phyloP scores from a whole-genome alignment of 1,139 yeast genomes.

The Magnusiomyces ingens region DNA sequence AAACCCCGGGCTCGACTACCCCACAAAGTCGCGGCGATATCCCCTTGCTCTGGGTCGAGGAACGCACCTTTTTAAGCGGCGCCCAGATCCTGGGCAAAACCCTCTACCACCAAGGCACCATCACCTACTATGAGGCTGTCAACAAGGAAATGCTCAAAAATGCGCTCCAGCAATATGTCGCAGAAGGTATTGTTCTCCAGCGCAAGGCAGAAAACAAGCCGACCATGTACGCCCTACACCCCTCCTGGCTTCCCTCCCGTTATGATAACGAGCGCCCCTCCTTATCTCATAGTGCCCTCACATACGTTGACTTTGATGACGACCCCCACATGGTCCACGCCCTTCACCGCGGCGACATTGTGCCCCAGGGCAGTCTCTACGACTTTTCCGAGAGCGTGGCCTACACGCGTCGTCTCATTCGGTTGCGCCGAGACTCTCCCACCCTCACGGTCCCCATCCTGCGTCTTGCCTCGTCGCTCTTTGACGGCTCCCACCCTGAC shows the following conservation, averaged over 20 bases:
- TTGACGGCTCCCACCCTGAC: background rate
- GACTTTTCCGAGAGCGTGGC: constrained; percentile 30
- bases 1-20: background rate
- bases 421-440: constrained; percentile 17
- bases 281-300: background rate
- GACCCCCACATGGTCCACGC: constrained; percentile 7
- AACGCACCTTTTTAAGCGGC: constrained; percentile 29
- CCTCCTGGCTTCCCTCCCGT: constrained; percentile 22
- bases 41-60: constrained; percentile 26
- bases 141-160: constrained; percentile 37
- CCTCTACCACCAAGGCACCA: constrained; percentile 37
- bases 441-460: constrained; percentile 8
- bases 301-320: constrained; percentile 3
- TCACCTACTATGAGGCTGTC: constrained; percentile 38
- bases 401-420: constrained; percentile 21
- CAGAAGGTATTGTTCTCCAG: constrained; percentile 31
- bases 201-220: constrained; percentile 18
- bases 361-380: constrained; percentile 26
- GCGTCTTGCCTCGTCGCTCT: constrained; percentile 1
- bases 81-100: constrained; percentile 39
- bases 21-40: constrained; percentile 5
- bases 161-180: constrained; percentile 32
- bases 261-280: background rate
- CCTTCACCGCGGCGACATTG: constrained; percentile 16
- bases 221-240: constrained; percentile 17